A percentile compares a stretch with the other conserved stretches of the same genome.
phyloP scores from a whole-genome alignment of 805 yeast species.

The Candida verbasci region DNA sequence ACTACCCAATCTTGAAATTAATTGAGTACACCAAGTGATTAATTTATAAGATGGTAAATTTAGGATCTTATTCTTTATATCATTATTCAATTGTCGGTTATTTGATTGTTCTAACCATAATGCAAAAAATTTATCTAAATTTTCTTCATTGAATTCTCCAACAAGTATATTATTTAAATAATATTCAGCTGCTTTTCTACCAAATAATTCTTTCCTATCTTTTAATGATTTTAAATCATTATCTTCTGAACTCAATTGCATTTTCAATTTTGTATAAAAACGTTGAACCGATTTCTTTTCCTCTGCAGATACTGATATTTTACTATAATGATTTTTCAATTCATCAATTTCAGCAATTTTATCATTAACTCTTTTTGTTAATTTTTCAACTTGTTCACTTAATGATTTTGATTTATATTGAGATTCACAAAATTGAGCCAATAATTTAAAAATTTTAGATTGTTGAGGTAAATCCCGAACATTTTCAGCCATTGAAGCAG shows the following conservation, averaged over 20 bases:
- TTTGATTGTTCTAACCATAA: conserved; percentile 70
- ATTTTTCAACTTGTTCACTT: conserved; percentile 40
- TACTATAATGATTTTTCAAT: conserved; percentile 41
- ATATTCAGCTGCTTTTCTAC: conserved; percentile 51
- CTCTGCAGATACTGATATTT: conserved; percentile 32
- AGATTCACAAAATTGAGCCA: conserved; percentile 71
- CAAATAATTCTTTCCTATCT: conserved; percentile 38
- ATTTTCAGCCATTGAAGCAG: conserved; percentile 16
- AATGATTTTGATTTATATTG: conserved; percentile 48
- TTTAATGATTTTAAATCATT: conserved; percentile 39
- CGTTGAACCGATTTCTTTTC: conserved; percentile 52
- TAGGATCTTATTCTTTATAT: conserved; percentile 33
- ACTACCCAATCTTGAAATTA: conserved; percentile 61
- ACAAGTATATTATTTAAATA: conserved; percentile 53
- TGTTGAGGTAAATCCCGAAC: conserved; percentile 13
- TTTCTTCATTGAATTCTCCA: conserved; percentile 42
- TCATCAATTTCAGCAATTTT: conserved; percentile 48
- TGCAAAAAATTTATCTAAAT: conserved; percentile 72
- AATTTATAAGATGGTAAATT: conserved; percentile 56
- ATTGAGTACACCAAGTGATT: conserved; percentile 78
- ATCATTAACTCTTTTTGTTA: conserved; percentile 34
- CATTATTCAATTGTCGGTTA: conserved; percentile 39
- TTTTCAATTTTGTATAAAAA: conserved; percentile 45
- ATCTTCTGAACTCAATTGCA: conserved; percentile 47
- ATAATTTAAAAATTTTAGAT: conserved; percentile 49